phyloP scores from a whole-genome alignment of 352 stramenopile genomes.

The Pythium graminicola region DNA sequence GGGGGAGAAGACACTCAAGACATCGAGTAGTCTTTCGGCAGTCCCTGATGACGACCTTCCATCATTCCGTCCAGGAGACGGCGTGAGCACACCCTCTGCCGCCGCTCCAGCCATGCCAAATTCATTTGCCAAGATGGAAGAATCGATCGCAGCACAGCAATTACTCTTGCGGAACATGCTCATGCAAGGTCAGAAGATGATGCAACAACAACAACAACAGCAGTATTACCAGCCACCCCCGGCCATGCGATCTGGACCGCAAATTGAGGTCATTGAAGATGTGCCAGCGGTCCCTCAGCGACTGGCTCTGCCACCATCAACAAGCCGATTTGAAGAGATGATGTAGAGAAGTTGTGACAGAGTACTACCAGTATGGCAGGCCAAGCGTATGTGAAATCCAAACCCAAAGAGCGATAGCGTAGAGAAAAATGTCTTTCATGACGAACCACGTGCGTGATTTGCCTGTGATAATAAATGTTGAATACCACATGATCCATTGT shows the following conservation, averaged over 20 bases:
- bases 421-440: not conserved
- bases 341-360: conserved; percentile 9
- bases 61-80: too few relatives aligned
- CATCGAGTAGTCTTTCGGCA: conserved; percentile 8
- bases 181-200: conserved; percentile 71
- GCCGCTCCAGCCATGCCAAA: conserved; percentile 49
- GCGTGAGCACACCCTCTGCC: too few relatives aligned
- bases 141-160: conserved; percentile 72
- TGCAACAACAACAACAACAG: conserved; percentile 25
- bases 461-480: conserved; percentile 7
- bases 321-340: conserved; percentile 12
- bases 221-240: conserved; percentile 18
- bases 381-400: not conserved
- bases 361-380: too few relatives aligned
- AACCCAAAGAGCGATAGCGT: not conserved
- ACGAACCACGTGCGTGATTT: not conserved
- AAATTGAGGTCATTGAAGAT: conserved; percentile 28
- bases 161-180: conserved; percentile 64
- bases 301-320: conserved; percentile 26
- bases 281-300: conserved; percentile 6
- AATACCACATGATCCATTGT: not conserved
- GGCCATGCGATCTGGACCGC: conserved; percentile 1
- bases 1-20: conserved; percentile 16
- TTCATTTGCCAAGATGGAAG: conserved; percentile 69
- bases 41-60: conserved; percentile 27